Evolutionary conservation across 2,329 filamentous ascomycete genomes (phyloP).

Genomic region (Penicillium paneum): DNA sequence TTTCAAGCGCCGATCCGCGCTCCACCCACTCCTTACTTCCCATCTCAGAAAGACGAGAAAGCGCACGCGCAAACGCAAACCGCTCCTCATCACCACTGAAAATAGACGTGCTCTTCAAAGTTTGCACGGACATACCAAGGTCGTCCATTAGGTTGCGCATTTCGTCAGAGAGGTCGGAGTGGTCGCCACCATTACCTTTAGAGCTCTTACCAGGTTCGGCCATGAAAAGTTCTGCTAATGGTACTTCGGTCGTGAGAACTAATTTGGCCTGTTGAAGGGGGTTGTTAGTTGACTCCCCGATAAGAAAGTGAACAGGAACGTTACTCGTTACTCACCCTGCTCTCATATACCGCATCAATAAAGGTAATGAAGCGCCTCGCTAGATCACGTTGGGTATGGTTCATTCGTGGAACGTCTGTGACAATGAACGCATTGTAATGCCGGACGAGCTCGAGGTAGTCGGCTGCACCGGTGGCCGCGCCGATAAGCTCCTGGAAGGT

Average conservation of each 20-base stretch:
- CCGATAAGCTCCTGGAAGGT: conserved; percentile 91
- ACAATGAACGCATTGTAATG: conserved; percentile 91
- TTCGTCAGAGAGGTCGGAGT: conserved; percentile 59
- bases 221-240: conserved; percentile 80
- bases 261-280: conserved; percentile 69
- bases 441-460: conserved; percentile 88
- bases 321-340: conserved; percentile 43
- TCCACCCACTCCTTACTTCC: conserved; percentile 94
- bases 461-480: conserved; percentile 81
- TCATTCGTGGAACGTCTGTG: conserved; percentile 90
- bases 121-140: conserved; percentile 76
- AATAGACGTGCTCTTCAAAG: conserved; percentile 78
- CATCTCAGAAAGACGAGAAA: conserved; percentile 87
- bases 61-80: conserved; percentile 88
- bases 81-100: conserved; percentile 95
- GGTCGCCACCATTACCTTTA: conserved; percentile 45
- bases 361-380: conserved; percentile 95
- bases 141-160: conserved; percentile 86
- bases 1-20: conserved; percentile 57
- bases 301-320: neutral
- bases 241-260: conserved; percentile 84
- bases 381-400: conserved; percentile 76
- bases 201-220: conserved; percentile 66
- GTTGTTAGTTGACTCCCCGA: neutral
- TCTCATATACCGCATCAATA: conserved; percentile 92